Conservation (phyloP, 2,329 filamentous ascomycete genomes). For the Colletotrichum trifolii region DNA sequence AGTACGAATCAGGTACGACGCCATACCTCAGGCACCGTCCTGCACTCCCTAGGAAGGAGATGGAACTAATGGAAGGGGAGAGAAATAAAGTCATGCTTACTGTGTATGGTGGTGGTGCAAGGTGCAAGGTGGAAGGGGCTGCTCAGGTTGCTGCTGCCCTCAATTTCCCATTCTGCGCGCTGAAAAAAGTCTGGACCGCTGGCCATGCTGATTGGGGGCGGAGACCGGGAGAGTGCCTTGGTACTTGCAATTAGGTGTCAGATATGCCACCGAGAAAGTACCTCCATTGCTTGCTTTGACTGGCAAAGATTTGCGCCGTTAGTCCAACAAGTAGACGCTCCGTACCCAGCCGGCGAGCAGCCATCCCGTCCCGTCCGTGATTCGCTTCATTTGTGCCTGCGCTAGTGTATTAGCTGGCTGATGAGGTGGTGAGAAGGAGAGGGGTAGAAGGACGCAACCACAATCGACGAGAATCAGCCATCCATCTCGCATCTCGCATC, state of each 20-base stretch:
- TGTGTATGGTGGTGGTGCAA: not conserved
- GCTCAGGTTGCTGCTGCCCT: constrained; percentile 9
- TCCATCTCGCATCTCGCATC: not conserved
- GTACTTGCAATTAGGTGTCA: constrained; percentile 13
- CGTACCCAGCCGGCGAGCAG: not conserved
- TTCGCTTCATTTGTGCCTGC: constrained; percentile 14
- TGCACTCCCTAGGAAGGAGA: not conserved
- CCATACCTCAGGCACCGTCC: too few relatives aligned
- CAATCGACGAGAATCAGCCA: too few relatives aligned
- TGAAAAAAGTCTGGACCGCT: not conserved
- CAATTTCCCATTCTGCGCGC: constrained; percentile 10
- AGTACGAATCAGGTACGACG: too few relatives aligned
- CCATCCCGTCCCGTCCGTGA: not conserved
- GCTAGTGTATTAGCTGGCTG: constrained; percentile 2
- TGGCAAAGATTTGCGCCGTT: too few relatives aligned
- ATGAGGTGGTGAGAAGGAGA: not conserved
- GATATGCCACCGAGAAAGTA: not conserved
- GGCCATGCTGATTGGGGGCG: constrained; percentile 17
- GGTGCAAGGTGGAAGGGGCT: not conserved
- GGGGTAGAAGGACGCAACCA: too few relatives aligned
- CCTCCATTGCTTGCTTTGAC: not conserved
- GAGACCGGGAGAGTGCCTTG: constrained; percentile 22
- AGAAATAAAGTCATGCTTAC: not conserved
- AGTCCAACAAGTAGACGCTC: not conserved
- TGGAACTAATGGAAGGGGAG: constrained; percentile 24